These are phyloP conservation scores for Monilinia fructigena DNA, from an alignment of 2,329 filamentous ascomycete genomes.

Conservation along the genomic window DNA sequence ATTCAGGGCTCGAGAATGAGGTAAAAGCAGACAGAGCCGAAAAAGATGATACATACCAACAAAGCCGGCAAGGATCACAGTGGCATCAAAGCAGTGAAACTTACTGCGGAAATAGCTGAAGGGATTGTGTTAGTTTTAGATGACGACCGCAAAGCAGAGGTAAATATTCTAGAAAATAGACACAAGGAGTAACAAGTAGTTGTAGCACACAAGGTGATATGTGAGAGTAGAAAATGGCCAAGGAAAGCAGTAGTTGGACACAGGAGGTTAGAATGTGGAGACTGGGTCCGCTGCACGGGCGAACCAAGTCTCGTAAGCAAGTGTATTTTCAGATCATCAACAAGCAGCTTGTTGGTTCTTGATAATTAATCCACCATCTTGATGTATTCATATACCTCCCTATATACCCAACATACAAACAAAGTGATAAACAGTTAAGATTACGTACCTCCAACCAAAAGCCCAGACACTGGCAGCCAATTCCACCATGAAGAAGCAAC, in stretches of 20 bases:
- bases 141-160: background rate
- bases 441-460: conserved; percentile 54
- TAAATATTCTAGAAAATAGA: background rate
- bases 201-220: background rate
- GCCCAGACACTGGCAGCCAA: conserved; percentile 58
- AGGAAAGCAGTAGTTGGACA: background rate
- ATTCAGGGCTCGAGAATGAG: background rate
- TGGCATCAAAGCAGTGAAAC: conserved; percentile 65
- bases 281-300: no score
- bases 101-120: conserved; percentile 54
- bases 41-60: conserved; percentile 36
- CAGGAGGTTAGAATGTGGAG: background rate
- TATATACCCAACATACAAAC: background rate
- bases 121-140: background rate
- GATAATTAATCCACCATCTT: background rate
- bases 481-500: conserved; percentile 64
- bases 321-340: background rate
- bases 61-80: conserved; percentile 62
- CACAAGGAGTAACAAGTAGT: background rate
- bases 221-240: background rate
- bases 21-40: background rate
- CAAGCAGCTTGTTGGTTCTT: background rate
- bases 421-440: background rate
- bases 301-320: background rate
- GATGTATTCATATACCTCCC: background rate